Base-by-base conservation (phyloP, 2,329 filamentous ascomycete genomes). In the Myriosclerotinia curreyana region DNA sequence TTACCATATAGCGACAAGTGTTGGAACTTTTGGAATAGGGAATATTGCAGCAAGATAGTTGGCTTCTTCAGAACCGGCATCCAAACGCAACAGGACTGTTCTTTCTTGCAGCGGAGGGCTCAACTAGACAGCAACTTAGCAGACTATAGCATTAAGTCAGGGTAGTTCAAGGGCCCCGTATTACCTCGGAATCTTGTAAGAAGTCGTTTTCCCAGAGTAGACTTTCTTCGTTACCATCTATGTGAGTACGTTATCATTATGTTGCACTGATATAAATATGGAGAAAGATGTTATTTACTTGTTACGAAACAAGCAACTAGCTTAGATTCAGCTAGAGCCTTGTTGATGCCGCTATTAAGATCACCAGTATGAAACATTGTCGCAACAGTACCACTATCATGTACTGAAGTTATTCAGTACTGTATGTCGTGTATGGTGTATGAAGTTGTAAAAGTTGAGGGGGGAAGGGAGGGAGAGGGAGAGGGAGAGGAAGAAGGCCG, bases 241-340 rank as follows among this genome's bases (percentile, higher is more conserved):
- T 34, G 66, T 64, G 31, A 58, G 56, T 55, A 66, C 28, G n/a
- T 36, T 31, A 50, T 62, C 40, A 54, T 42, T 53, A 53, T n/a
- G 14, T 28, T 17, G 56, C 15, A 15, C 15, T 22, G 25, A n/a
- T 44, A 20, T 17, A 48, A 38, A 40, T n/a, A 34, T 34, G 28
- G 51, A 46, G 44, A 34, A 20, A 22, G 50, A 42, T 22, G 28
- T n/a, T 48, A 64, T 49, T 38, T 66, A 92, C 91, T 88, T 73
- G 86, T 85, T 40, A 96, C 88, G 76, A 97, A 96, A 77, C 92
- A 96, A 38, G 90, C 83, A 0, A 97, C 90, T 22, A 89, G 82
- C 76, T 94, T 96, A 65, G 85, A 80, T 75, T 93, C 81, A 66
- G 85, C 83, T 8, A 97, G 82, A 15, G 93, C 92, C 25, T 84